phyloP scores from a whole-genome alignment of 140 eudicot species.

The Ambrosia hybrid region DNA sequence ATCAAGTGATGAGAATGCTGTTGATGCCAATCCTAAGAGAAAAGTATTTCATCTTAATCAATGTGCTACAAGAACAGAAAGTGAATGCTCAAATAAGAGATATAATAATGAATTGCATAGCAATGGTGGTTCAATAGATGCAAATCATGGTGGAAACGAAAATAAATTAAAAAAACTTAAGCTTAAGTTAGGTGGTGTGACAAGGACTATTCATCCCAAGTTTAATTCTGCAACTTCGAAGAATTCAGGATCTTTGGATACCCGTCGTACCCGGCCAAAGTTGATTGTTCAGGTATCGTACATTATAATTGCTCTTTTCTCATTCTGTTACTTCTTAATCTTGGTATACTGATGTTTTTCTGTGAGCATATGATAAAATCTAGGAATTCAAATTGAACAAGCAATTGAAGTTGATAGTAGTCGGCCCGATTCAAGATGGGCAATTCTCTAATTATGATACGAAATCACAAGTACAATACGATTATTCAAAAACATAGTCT shows the following conservation, averaged over 20 bases:
- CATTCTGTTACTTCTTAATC: not conserved
- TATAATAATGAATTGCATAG: conserved; percentile 16
- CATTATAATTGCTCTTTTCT: not conserved
- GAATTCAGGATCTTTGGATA: conserved; percentile 49
- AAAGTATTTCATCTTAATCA: conserved; percentile 80
- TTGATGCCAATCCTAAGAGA: conserved; percentile 54
- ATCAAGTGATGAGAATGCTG: conserved; percentile 71
- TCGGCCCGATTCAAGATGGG: too few species aligned
- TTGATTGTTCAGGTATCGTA: conserved; percentile 49
- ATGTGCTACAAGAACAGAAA: conserved; percentile 48
- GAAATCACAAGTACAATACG: too few species aligned
- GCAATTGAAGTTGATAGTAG: too few species aligned
- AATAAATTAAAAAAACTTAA: conserved; percentile 62
- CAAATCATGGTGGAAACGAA: conserved; percentile 47
- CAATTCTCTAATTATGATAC: too few species aligned
- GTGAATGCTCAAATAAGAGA: conserved; percentile 38
- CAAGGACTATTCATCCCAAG: conserved; percentile 75
- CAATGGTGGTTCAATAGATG: conserved; percentile 5
- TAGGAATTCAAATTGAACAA: too few species aligned
- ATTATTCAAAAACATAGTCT: too few species aligned
- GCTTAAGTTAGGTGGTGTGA: conserved; percentile 84
- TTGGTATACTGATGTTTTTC: too few species aligned
- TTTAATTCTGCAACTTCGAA: conserved; percentile 42
- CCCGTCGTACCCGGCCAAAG: conserved; percentile 43
- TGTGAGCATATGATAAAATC: too few species aligned